Evolutionary conservation across 1,284 basidiomycete genomes (phyloP), one percentile per base, ranked within the genome.

Genomic region (Ceratobasidium sp.): DNA sequence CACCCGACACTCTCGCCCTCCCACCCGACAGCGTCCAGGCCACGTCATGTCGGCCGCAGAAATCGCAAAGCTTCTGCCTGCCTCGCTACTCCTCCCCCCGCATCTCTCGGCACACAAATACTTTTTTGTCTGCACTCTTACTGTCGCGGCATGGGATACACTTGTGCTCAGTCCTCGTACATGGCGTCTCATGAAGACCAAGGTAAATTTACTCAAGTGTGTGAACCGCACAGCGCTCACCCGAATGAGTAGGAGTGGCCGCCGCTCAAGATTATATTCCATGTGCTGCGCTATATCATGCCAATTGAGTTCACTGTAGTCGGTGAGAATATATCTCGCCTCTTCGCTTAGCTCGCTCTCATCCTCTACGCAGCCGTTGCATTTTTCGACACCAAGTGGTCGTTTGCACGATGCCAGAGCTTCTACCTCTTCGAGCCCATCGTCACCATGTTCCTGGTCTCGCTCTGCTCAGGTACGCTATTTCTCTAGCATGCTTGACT

Each of bases 401-500:
- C 84, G 0, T 85, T 85, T 73, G 79, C 90, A 88, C 81, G 82
- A 61, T 93, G 91, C 80, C 79, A 83, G 50, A 84, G 85, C n/a
- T 92, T 93, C 82, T 93, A 85, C 82, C 87, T 93, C 16, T 93
- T 93, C 77, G 92, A 94, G 77, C 92, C 92, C 75, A 92, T 94
- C 77, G 88, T 88, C 78, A 93, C 92, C 18, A 32, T 43, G 21
- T 59, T 72, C 59, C 69, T n/a, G 57, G 35, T 52, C 32, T 35
- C 49, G 44, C 59, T 52, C 38, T 74, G 61, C 72, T 49, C 50
- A 32, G 41, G n/a, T 46, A 52, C 59, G 44, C 28, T 35, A 73
- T 64, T 73, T 23, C 71, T 26, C 28, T 73, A 52, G 46, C 35
- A 59, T 64, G 1, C 70, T 73, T 41, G 70, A 26, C 43, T 63